These are phyloP conservation scores for Eucalyptus camaldulensis DNA, from an alignment of 345 rosid genomes.

Conservation along the genomic window DNA sequence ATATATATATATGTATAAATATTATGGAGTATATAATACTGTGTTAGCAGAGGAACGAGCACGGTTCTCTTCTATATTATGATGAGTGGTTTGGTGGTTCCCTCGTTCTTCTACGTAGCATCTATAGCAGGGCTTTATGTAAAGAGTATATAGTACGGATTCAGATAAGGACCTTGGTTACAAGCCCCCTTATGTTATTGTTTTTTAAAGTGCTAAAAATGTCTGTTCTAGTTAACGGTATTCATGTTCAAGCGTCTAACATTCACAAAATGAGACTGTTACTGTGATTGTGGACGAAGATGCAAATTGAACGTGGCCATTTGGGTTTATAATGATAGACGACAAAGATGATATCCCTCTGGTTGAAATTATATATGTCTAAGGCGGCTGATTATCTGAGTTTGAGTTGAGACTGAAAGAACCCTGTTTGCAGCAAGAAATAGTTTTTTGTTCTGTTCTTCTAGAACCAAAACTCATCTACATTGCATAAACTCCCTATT, in stretches of 20 bases:
- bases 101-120: background rate
- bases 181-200: background rate
- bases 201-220: background rate
- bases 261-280: background rate
- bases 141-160: background rate
- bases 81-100: background rate
- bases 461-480: background rate
- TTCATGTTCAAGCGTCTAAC: background rate
- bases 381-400: background rate
- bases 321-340: background rate
- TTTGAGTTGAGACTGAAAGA: background rate
- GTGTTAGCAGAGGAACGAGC: background rate
- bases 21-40: background rate
- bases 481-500: background rate
- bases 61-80: background rate
- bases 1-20: too few species aligned
- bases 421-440: background rate
- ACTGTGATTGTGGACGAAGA: background rate
- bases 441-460: background rate
- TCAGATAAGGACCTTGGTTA: background rate
- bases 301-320: background rate
- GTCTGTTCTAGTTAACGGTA: background rate
- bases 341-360: background rate
- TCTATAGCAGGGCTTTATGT: background rate
- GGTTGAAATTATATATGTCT: too few species aligned